Conservation (phyloP, 1,139 yeast genomes). For the Kluyveromyces sp. region DNA sequence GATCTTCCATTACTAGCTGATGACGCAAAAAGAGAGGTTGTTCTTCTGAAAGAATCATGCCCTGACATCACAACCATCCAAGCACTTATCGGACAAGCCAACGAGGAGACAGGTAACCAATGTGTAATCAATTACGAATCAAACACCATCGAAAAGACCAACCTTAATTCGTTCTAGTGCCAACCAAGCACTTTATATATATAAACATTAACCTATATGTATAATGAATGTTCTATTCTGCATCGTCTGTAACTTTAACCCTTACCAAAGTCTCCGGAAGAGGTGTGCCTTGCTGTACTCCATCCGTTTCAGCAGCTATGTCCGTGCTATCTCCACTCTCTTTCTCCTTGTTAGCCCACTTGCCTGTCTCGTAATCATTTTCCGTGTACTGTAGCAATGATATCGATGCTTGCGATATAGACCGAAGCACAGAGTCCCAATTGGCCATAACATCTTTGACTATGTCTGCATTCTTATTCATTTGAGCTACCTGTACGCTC, state of each 20-base stretch:
- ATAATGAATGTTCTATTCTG: slow-evolving; percentile 13
- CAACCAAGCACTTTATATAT: slow-evolving; percentile 2
- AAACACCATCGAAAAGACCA: slow-evolving; percentile 21
- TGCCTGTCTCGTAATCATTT: slow-evolving; percentile 26
- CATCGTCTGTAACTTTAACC: slow-evolving; percentile 37
- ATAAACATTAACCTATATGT: neutral
- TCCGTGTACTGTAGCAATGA: slow-evolving; percentile 27
- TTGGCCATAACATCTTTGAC: slow-evolving; percentile 24
- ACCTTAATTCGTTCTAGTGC: slow-evolving; percentile 7
- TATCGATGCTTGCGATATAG: slow-evolving; percentile 28
- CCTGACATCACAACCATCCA: slow-evolving; percentile 32
- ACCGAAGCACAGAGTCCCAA: slow-evolving; percentile 27
- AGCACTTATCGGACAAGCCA: slow-evolving; percentile 33
- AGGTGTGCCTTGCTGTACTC: slow-evolving; percentile 33
- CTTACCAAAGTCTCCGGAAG: slow-evolving; percentile 65
- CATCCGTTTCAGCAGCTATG: neutral
- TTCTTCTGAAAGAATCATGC: slow-evolving; percentile 4
- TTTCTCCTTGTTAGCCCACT: slow-evolving; percentile 14
- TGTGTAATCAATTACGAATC: slow-evolving; percentile 32
- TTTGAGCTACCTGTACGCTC: slow-evolving; percentile 20
- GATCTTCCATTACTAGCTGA: neutral
- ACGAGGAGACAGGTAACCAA: slow-evolving; percentile 29
- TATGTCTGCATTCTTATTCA: slow-evolving; percentile 22
- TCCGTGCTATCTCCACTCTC: neutral
- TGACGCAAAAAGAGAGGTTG: neutral